phyloP scores from a whole-genome alignment of 2,329 filamentous ascomycete species.

The Cryphonectria parasitica region DNA sequence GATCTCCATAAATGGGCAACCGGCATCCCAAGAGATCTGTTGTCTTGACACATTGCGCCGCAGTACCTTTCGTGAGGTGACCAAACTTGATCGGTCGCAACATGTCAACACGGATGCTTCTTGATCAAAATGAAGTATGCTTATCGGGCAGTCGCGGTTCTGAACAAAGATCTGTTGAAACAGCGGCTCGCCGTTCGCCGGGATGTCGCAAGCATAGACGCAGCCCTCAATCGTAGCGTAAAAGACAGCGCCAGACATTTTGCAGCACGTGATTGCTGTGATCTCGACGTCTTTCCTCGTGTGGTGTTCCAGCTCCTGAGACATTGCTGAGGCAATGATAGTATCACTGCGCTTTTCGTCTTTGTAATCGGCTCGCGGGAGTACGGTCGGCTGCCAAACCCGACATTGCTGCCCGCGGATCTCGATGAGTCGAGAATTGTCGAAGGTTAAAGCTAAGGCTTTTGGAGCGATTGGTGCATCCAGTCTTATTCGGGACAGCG shows the following conservation, averaged over 20 bases:
- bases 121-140: slow-evolving; percentile 31
- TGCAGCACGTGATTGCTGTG: slow-evolving; percentile 29
- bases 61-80: slow-evolving; percentile 28
- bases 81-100: slow-evolving; percentile 25
- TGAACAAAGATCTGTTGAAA: slow-evolving; percentile 31
- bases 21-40: background rate
- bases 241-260: slow-evolving; percentile 22
- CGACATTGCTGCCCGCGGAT: slow-evolving; percentile 32
- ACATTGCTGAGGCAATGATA: slow-evolving; percentile 11
- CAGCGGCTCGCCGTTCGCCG: slow-evolving; percentile 22
- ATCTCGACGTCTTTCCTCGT: slow-evolving; percentile 21
- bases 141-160: background rate
- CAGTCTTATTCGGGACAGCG: slow-evolving; percentile 29
- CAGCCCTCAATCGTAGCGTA: slow-evolving; percentile 33
- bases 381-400: slow-evolving; percentile 35
- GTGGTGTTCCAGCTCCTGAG: slow-evolving; percentile 26
- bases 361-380: slow-evolving; percentile 28
- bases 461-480: slow-evolving; percentile 19
- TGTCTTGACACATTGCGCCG: background rate
- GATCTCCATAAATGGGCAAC: background rate
- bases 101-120: slow-evolving; percentile 23
- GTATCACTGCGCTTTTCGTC: slow-evolving; percentile 31
- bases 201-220: slow-evolving; percentile 31
- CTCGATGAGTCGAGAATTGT: slow-evolving; percentile 33
- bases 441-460: slow-evolving; percentile 31